Evolutionary conservation across 1,284 basidiomycete species (phyloP).

Genomic region (Cystobasidium slooffiae): DNA sequence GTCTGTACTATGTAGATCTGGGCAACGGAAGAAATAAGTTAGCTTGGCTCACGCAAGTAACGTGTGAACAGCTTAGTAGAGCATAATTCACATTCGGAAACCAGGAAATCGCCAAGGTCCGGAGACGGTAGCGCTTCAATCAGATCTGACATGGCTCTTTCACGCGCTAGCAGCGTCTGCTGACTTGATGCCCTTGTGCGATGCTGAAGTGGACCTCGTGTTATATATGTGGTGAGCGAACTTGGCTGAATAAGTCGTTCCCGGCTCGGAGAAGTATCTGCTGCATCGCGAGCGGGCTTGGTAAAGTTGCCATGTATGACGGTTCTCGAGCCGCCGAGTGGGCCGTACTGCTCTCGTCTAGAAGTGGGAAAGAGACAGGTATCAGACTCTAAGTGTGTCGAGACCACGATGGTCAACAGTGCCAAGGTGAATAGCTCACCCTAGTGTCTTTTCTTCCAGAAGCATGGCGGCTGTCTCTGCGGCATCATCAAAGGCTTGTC

Average conservation of each 20-base stretch:
- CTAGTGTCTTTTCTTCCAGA: conserved; percentile 23
- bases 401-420: no score
- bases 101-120: conserved; percentile 19
- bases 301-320: conserved; percentile 18
- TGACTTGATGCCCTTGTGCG: neutral
- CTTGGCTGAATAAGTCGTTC: no score
- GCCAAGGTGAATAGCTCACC: neutral
- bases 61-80: no score
- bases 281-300: conserved; percentile 3
- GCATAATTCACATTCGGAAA: conserved; percentile 1
- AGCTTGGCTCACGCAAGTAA: neutral
- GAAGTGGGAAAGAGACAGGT: neutral
- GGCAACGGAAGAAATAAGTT: neutral
- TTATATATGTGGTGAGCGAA: neutral
- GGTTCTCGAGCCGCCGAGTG: conserved; percentile 3
- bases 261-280: neutral
- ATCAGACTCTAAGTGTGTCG: neutral
- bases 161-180: neutral
- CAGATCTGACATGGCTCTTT: conserved; percentile 2
- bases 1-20: conserved; percentile 5
- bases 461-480: conserved; percentile 17
- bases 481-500: conserved; percentile 13
- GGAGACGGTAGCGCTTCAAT: conserved; percentile 4
- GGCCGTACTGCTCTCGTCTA: conserved; percentile 21
- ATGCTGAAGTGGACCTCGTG: neutral